Evolutionary conservation across 306 rosid species (phyloP), one percentile per base, ranked within the genome.

Genomic region (Cyclanthera cordifolia): DNA sequence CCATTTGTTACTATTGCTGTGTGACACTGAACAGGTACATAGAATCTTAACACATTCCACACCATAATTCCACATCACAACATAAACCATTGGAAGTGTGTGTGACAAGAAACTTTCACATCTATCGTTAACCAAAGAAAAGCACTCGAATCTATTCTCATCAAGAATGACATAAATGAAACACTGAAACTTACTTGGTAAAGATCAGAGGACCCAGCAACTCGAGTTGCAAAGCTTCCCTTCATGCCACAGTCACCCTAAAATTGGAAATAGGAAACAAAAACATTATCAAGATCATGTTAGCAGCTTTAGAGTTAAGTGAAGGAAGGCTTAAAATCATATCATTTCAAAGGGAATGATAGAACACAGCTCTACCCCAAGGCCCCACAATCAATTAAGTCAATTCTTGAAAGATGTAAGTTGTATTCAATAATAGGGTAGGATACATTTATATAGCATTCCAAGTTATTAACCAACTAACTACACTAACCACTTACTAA

Each of bases 191-290:
- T 73, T 80, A 93, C 99, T 77, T 79, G 83, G 85, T 80, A 93
- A 59, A 93, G 95, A 68, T 93, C 99, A 66, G 99, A 81, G 73
- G 99, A 93, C 65, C 99, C 99, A 71, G 99, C 16, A 79, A 90
- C 85, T 41, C 99, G 94, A 83, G 95, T 83, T 20, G 96, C 96
- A 81, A 93, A 87, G 76, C 85, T 79, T 73, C 99, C 96, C 75
- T 93, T 93, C 88, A 88, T 79, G 72, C 91, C 87, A 46, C 69
- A 59, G 63, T 93, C 95, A 1, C 99, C 96, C 96, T 93, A 61
- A n/a, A 39, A 25, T 76, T 20, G 30, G 48, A 43, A 70, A 70
- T 34, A 3, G 73, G 30, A 6, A 32, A 32, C 4, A 1, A 1
- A 50, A 27, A 30, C 17, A 50, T n/a, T n/a, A 51, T 50, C 9